These are phyloP conservation scores for Plasmopara halstedii DNA, from an alignment of 352 stramenopile species.

Conservation along the genomic window DNA sequence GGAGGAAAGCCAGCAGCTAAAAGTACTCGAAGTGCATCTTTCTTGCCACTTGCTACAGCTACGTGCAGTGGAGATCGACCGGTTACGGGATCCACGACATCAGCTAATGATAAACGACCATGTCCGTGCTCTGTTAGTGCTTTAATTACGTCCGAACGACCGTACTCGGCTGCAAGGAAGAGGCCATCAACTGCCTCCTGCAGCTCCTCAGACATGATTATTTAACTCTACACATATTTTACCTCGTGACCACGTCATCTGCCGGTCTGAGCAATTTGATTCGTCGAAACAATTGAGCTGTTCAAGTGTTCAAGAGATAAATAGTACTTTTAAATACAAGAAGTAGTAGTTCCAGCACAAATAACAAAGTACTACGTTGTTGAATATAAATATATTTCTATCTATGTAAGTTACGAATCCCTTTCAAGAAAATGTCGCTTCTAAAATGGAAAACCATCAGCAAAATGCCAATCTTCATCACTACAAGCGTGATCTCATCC, in stretches of 20 bases:
- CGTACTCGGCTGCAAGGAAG: slow-evolving; percentile 77
- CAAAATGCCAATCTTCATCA: too few species aligned
- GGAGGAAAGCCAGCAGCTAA: slow-evolving; percentile 70
- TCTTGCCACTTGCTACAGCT: slow-evolving; percentile 61
- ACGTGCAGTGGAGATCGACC: slow-evolving; percentile 72
- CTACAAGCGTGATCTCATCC: too few species aligned
- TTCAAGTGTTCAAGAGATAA: too few species aligned
- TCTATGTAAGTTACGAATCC: neutral
- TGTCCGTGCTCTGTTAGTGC: slow-evolving; percentile 63
- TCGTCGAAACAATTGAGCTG: too few species aligned
- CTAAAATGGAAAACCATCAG: too few species aligned
- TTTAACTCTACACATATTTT: neutral
- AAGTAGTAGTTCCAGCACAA: too few species aligned
- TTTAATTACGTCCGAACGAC: slow-evolving; percentile 79
- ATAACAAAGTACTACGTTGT: too few species aligned
- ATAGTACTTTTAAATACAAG: too few species aligned
- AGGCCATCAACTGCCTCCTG: slow-evolving; percentile 71
- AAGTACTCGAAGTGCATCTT: slow-evolving; percentile 70
- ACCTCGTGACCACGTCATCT: slow-evolving; percentile 7
- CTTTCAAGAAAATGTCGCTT: too few species aligned
- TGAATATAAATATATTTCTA: too few species aligned
- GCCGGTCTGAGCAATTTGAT: slow-evolving; percentile 6
- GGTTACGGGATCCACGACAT: slow-evolving; percentile 51
- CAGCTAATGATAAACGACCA: slow-evolving; percentile 36
- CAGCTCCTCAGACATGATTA: slow-evolving; percentile 31